These are phyloP conservation scores for Rhynchosporium graminicola DNA, from an alignment of 2,329 filamentous ascomycete species.

Conservation along the genomic window DNA sequence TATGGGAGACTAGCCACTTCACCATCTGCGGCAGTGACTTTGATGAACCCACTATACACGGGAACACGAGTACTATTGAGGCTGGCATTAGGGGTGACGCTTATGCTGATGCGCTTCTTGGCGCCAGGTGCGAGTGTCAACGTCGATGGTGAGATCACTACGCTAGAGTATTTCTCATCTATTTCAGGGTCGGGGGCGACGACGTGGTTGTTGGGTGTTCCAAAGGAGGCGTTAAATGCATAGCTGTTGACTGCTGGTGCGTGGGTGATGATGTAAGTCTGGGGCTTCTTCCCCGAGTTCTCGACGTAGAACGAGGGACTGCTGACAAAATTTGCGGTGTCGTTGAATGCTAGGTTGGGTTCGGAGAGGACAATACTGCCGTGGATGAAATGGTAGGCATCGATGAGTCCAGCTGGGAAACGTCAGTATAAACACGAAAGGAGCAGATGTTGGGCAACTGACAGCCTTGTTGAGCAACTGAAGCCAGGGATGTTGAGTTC, in stretches of 20 bases:
- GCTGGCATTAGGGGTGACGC: constrained; percentile 3
- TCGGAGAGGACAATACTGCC: constrained; percentile 6
- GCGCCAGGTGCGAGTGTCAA: constrained; percentile 9
- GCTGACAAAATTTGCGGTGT: constrained; percentile 15
- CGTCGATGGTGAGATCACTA: not conserved
- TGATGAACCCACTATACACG: constrained; percentile 12
- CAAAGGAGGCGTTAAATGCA: constrained; percentile 2
- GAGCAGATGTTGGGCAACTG: not conserved
- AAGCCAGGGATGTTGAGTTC: constrained; percentile 5
- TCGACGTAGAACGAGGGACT: constrained; percentile 8
- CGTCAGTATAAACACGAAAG: not conserved
- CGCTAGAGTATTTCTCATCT: constrained; percentile 11
- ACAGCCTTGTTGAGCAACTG: constrained; percentile 21
- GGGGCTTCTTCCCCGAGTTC: constrained; percentile 11
- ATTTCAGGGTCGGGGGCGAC: not conserved
- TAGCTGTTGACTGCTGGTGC: constrained; percentile 10
- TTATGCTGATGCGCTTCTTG: constrained; percentile 11
- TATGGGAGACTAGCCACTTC: constrained; percentile 6
- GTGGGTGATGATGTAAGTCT: constrained; percentile 10
- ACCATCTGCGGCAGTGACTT: constrained; percentile 1
- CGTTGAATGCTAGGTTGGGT: constrained; percentile 16
- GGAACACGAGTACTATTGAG: constrained; percentile 9
- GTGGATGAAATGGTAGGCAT: constrained; percentile 16
- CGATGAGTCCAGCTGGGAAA: constrained; percentile 13
- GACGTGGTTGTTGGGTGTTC: not conserved